Conservation (phyloP, 805 yeast genomes). For the Pichia pseudocactophila region DNA sequence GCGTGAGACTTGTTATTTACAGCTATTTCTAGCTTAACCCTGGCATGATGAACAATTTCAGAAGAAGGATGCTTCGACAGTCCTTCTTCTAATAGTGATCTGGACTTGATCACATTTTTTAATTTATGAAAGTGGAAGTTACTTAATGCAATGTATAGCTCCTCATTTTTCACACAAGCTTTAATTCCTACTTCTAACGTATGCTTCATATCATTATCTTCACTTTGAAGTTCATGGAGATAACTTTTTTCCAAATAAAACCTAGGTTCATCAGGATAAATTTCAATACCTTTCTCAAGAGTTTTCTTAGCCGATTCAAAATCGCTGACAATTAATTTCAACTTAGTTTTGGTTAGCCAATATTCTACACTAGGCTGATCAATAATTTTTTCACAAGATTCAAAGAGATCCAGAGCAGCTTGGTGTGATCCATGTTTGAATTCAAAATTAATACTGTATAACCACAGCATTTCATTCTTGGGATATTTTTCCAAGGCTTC, state of each 20-base stretch:
- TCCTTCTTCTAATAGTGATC: constrained; percentile 67
- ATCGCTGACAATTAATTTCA: constrained; percentile 35
- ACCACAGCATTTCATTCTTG: constrained; percentile 48
- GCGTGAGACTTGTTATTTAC: constrained; percentile 44
- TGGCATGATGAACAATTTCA: constrained; percentile 50
- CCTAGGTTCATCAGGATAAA: constrained; percentile 42
- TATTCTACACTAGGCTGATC: constrained; percentile 34
- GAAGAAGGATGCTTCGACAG: constrained; percentile 39
- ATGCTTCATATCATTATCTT: constrained; percentile 37
- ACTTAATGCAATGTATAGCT: constrained; percentile 50
- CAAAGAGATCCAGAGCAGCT: constrained; percentile 30
- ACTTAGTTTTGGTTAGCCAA: constrained; percentile 53
- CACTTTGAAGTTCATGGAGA: constrained; percentile 28
- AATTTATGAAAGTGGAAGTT: constrained; percentile 35
- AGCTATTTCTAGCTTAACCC: constrained; percentile 48
- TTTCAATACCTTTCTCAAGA: constrained; percentile 37
- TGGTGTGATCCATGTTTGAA: constrained; percentile 30
- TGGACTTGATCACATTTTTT: constrained; percentile 44
- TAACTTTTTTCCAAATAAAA: constrained; percentile 60
- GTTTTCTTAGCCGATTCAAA: constrained; percentile 31
- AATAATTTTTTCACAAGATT: constrained; percentile 14
- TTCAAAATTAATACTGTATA: constrained; percentile 65
- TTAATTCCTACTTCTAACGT: constrained; percentile 41
- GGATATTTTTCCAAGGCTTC: constrained; percentile 39
- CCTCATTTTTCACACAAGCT: constrained; percentile 33